Conservation (phyloP, 176 grass and related monocot species). For the Eragrostis nindensis region DNA sequence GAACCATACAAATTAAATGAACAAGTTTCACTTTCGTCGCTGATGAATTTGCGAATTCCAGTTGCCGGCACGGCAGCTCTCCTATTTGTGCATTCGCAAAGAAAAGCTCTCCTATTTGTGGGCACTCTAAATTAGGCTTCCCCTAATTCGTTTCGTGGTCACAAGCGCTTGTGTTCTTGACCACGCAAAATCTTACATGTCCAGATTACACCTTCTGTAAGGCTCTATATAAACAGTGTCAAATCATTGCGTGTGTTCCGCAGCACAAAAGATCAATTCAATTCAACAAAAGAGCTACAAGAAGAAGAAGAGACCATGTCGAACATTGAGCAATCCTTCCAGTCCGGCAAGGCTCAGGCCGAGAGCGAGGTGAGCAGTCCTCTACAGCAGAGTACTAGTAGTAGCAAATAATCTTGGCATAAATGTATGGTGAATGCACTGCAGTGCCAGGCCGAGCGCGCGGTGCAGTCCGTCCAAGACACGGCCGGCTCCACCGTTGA, state of each 20-base stretch:
- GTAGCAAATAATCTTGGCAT: not conserved
- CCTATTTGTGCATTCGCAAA: too few species aligned
- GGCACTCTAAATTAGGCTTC: not conserved
- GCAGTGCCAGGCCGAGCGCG: constrained; percentile 21
- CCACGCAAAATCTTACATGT: not conserved
- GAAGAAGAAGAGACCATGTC: constrained; percentile 8
- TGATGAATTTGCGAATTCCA: too few species aligned
- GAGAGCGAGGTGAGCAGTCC: constrained; percentile 20
- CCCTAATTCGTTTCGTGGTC: not conserved
- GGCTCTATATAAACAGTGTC: constrained; percentile 11
- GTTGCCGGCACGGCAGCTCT: too few species aligned
- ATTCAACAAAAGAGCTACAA: not conserved
- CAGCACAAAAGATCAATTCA: not conserved
- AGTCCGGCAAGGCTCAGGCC: constrained; percentile 39
- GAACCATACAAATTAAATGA: not conserved
- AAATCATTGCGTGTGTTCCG: not conserved
- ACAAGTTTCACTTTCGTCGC: too few species aligned
- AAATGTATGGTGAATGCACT: not conserved
- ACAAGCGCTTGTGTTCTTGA: not conserved
- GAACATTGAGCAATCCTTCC: constrained; percentile 41
- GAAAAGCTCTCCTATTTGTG: not conserved
- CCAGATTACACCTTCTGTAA: too few species aligned
- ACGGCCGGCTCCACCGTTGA: constrained; percentile 17
- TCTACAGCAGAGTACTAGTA: too few species aligned
- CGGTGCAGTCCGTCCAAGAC: constrained; percentile 12